Evolutionary conservation across 257 asterid species (phyloP).

Genomic region (Nemophila menziesii): DNA sequence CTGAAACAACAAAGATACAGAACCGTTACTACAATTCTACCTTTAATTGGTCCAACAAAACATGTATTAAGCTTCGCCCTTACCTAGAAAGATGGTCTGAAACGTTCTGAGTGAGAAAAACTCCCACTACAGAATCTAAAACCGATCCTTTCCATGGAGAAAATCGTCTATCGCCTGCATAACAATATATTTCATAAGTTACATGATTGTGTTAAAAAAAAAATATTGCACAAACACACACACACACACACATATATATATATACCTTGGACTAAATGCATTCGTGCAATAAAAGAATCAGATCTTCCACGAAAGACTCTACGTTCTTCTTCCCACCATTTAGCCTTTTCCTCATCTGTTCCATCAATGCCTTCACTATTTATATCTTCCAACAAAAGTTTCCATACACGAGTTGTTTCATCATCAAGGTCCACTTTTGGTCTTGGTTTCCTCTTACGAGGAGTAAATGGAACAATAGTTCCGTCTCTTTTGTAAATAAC

Average conservation of each 20-base stretch:
- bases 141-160: slow-evolving; percentile 53
- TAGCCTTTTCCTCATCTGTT: slow-evolving; percentile 33
- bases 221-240: no score
- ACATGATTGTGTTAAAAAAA: not conserved
- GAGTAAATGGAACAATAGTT: slow-evolving; percentile 47
- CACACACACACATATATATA: no score
- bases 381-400: slow-evolving; percentile 39
- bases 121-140: slow-evolving; percentile 43
- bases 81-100: slow-evolving; percentile 52
- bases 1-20: slow-evolving; percentile 18
- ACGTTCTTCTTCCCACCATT: slow-evolving; percentile 48
- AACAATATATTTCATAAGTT: not conserved
- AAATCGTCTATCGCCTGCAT: slow-evolving; percentile 45
- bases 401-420: slow-evolving; percentile 44
- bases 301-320: slow-evolving; percentile 36
- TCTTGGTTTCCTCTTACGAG: slow-evolving; percentile 44
- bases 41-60: not conserved
- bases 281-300: slow-evolving; percentile 44
- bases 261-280: slow-evolving; percentile 56
- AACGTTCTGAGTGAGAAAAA: slow-evolving; percentile 46
- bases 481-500: slow-evolving; percentile 64
- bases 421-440: slow-evolving; percentile 56
- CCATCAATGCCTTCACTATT: slow-evolving; percentile 45
- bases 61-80: slow-evolving; percentile 7
- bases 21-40: not conserved